Evolutionary conservation across 2,329 filamentous ascomycete species (phyloP).

Genomic region (Drechslerella dactyloides): DNA sequence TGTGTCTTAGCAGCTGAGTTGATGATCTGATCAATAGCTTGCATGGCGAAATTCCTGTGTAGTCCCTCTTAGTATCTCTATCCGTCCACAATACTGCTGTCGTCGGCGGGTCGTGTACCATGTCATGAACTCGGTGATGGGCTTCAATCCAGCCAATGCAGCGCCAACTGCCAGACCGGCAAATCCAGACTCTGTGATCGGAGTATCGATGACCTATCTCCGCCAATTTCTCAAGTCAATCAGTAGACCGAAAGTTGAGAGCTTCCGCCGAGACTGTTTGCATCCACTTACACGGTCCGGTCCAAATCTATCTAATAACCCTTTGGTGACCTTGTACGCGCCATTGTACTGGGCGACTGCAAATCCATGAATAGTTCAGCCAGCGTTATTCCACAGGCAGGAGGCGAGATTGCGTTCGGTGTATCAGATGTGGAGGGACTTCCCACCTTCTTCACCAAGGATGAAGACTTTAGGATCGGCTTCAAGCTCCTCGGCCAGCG

Average conservation of each 20-base stretch:
- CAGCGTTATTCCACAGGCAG: background rate
- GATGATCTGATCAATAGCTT: slow-evolving; percentile 99
- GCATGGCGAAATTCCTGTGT: slow-evolving; percentile 91
- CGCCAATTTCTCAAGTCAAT: background rate
- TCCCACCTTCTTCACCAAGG: slow-evolving; percentile 85
- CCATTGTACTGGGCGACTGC: slow-evolving; percentile 71
- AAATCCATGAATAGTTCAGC: background rate
- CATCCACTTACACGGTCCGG: slow-evolving; percentile 70
- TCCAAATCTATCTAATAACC: slow-evolving; percentile 93
- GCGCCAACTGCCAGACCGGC: slow-evolving; percentile 90
- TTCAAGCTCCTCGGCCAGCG: slow-evolving; percentile 96
- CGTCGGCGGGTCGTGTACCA: slow-evolving; percentile 63
- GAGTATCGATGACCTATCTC: slow-evolving; percentile 81
- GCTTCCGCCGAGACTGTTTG: background rate
- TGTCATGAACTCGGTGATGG: slow-evolving; percentile 97
- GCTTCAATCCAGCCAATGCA: slow-evolving; percentile 90
- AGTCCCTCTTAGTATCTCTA: background rate
- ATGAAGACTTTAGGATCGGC: slow-evolving; percentile 92
- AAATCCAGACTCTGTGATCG: slow-evolving; percentile 98
- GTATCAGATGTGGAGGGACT: background rate
- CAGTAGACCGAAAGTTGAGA: background rate
- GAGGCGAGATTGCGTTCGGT: background rate
- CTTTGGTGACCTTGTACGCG: slow-evolving; percentile 99
- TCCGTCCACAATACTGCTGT: background rate
- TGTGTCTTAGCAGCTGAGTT: slow-evolving; percentile 99